A percentile compares a stretch with the other conserved stretches of the same genome.
Evolutionary conservation across 305 asterid genomes (phyloP).

Genomic region (Fraxinus paxiana): DNA sequence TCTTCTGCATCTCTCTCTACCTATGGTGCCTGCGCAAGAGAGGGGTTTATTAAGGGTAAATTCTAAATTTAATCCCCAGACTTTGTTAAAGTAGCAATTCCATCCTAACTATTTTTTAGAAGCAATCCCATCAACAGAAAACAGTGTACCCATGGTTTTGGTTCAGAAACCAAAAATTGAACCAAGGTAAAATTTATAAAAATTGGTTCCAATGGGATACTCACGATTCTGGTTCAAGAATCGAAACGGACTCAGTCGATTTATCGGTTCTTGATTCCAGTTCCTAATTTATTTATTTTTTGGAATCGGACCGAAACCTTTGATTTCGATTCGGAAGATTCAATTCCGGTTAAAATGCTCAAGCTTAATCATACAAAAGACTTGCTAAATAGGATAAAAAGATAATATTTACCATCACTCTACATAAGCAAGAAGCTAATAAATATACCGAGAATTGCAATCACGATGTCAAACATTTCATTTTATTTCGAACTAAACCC

Average conservation of each 20-base stretch:
- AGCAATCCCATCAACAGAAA: neutral
- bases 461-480: neutral
- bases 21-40: neutral
- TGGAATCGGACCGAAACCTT: neutral
- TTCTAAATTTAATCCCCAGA: neutral
- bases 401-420: neutral
- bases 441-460: neutral
- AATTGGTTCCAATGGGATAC: neutral
- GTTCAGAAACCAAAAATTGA: neutral
- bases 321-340: neutral
- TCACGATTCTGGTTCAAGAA: neutral
- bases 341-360: neutral
- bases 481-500: neutral
- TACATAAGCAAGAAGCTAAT: neutral
- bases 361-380: neutral
- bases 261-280: neutral
- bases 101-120: neutral
- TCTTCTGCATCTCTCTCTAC: slow-evolving; percentile 62
- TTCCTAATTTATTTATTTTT: neutral
- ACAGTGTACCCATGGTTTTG: neutral
- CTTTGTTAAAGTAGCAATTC: neutral
- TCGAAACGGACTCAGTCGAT: neutral
- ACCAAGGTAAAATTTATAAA: neutral
- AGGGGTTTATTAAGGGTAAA: neutral
- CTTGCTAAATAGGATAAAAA: neutral